A percentile compares a stretch with the other conserved stretches of the same genome.
These are phyloP conservation scores for Diaporthe velutina DNA, from an alignment of 2,329 filamentous ascomycete species.

Conservation along the genomic window DNA sequence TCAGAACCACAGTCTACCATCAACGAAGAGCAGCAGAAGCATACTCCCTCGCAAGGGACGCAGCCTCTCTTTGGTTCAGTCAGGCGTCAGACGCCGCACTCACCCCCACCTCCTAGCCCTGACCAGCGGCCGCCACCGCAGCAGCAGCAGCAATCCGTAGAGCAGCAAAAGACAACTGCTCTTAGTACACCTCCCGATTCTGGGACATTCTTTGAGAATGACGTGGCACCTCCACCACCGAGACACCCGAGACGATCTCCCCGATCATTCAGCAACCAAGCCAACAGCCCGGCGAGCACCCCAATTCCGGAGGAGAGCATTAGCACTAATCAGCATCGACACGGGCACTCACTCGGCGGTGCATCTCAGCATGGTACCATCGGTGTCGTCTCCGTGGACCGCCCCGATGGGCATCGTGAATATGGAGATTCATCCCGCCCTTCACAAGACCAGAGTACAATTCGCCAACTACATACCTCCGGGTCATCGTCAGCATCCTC, in stretches of 20 bases:
- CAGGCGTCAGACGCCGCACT: constrained; percentile 40
- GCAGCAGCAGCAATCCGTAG: constrained; percentile 37
- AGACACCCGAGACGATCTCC: constrained; percentile 35
- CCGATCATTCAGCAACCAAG: constrained; percentile 22
- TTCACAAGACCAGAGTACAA: constrained; percentile 41
- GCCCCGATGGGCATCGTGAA: constrained; percentile 47
- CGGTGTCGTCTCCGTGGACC: constrained; percentile 56
- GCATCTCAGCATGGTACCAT: constrained; percentile 47
- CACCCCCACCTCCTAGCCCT: constrained; percentile 41
- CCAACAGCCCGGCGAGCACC: constrained; percentile 29
- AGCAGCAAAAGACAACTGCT: constrained; percentile 51
- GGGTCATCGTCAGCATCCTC: constrained; percentile 65
- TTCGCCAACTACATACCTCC: constrained; percentile 59
- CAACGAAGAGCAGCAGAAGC: constrained; percentile 26
- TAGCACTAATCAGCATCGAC: constrained; percentile 41
- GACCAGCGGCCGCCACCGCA: constrained; percentile 19
- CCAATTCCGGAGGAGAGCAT: constrained; percentile 46
- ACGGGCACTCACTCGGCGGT: constrained; percentile 30
- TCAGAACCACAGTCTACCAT: neutral
- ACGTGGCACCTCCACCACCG: constrained; percentile 49
- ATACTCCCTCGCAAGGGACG: neutral
- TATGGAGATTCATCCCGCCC: constrained; percentile 47
- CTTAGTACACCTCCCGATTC: constrained; percentile 48
- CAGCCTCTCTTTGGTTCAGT: constrained; percentile 44
- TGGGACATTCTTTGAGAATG: constrained; percentile 51